Base-by-base conservation (phyloP, 805 yeast species). In the Sugiyamaella boreocaroliniensis region DNA sequence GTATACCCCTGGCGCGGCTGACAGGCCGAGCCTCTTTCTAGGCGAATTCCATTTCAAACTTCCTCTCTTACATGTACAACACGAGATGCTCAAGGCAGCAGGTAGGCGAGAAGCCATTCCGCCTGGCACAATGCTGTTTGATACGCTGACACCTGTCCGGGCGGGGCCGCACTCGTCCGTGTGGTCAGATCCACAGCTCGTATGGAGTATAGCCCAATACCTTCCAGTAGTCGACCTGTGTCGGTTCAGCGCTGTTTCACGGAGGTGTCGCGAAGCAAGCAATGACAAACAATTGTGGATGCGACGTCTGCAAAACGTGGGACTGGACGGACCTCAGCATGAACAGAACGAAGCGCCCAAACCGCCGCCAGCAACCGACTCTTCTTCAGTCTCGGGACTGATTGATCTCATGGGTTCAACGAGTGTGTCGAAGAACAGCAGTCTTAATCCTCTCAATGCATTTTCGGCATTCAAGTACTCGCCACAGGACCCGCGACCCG, bases 221-320 rank as follows among this genome's bases (percentile, higher is more conserved):
- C 48, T 59, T 34, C 16, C 56, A 12, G 58, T 58, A 8, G 51
- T 51, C 5, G 80, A 76, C 51, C 63, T 76, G 29, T 55, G 75
- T 43, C 56, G 62, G 16, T 71, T 76, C 52, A 65, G 73, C 4
- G 67, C 60, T 26, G 72, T 72, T 7, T 73, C 75, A 12, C 66
- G 64, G 54, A 71, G 71, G 58, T 67, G 76, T 6, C 63, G 68
- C 52, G 64, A 63, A 43, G 68, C 76, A 0, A 76, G 65, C 29
- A 69, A 68, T 54, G 69, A 73, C 49, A 71, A 73, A n/a, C 34
- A 44, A 34, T 26, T 55, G 18, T 60, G 63, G 63, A 26, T 45
- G 11, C 15, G 37, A 16, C 15, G 56, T 14, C 37, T 58, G 29
- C 45, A 45, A 15, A 53, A 49, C 48, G 45, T 56, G 11, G 46